Conservation (phyloP, 2,329 filamentous ascomycete species). For the Sarocladium strictum region DNA sequence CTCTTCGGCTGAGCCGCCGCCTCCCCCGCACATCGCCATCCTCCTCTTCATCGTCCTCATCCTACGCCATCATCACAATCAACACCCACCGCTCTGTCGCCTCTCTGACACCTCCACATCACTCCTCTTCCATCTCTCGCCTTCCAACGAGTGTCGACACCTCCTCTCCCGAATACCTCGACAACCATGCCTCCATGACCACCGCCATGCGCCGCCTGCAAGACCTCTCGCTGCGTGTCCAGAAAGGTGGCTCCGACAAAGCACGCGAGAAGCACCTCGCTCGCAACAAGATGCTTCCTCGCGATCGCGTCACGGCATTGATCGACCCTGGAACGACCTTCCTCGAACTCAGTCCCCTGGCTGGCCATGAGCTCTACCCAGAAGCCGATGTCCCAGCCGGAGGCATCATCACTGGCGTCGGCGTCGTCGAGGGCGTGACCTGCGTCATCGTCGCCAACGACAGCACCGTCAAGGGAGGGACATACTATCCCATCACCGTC, state of each 20-base stretch:
- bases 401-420: conserved; percentile 88
- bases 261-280: conserved; percentile 82
- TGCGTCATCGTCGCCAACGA: conserved; percentile 96
- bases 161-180: conserved; percentile 69
- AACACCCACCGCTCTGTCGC: conserved; percentile 42
- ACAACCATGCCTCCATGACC: conserved; percentile 74
- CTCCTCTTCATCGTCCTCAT: background rate
- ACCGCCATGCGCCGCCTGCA: conserved; percentile 65
- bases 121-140: conserved; percentile 76
- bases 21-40: background rate
- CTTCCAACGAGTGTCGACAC: conserved; percentile 72
- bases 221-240: conserved; percentile 63
- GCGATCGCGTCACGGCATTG: conserved; percentile 81
- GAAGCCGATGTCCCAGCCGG: conserved; percentile 84
- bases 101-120: conserved; percentile 73
- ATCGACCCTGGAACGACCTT: conserved; percentile 88
- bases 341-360: conserved; percentile 87
- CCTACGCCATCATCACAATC: background rate
- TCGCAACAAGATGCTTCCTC: conserved; percentile 87
- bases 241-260: conserved; percentile 73
- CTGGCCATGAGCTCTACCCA: conserved; percentile 78
- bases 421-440: conserved; percentile 80
- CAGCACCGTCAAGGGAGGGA: conserved; percentile 94
- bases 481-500: conserved; percentile 94
- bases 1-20: conserved; percentile 31